Conservation (phyloP, 2,329 filamentous ascomycete species). For the Xylaria sp. region DNA sequence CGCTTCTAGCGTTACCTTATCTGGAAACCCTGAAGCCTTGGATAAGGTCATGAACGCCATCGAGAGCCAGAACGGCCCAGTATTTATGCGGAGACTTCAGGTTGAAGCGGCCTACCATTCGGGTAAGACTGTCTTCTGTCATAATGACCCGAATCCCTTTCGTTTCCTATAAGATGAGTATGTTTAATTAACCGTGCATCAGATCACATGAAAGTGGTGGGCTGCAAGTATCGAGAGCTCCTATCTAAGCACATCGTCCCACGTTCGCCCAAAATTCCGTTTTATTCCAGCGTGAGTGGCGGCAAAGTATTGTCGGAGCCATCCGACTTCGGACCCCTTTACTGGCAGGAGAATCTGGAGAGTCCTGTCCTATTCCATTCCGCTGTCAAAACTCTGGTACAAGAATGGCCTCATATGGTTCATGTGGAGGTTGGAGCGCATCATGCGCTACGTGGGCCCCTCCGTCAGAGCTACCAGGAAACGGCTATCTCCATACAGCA, state of each 20-base stretch:
- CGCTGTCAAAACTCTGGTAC: background rate
- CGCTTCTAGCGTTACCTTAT: constrained; percentile 1
- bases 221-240: too few relatives aligned
- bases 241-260: too few relatives aligned
- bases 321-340: background rate
- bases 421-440: background rate
- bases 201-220: too few relatives aligned
- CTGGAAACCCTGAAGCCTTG: background rate
- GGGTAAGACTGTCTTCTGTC: too few relatives aligned
- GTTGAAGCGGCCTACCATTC: constrained; percentile 9
- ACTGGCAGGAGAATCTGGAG: constrained; percentile 12
- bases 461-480: too few relatives aligned
- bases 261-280: background rate
- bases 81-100: background rate
- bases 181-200: too few relatives aligned
- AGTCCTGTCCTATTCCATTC: constrained; percentile 2
- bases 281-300: background rate
- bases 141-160: too few relatives aligned
- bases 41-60: background rate
- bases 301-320: background rate
- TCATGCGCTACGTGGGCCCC: too few relatives aligned
- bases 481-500: too few relatives aligned
- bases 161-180: too few relatives aligned
- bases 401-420: constrained; percentile 2
- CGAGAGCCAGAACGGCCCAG: background rate